Conservation (phyloP, 2,329 filamentous ascomycete species). For the Colletotrichum sp. region DNA sequence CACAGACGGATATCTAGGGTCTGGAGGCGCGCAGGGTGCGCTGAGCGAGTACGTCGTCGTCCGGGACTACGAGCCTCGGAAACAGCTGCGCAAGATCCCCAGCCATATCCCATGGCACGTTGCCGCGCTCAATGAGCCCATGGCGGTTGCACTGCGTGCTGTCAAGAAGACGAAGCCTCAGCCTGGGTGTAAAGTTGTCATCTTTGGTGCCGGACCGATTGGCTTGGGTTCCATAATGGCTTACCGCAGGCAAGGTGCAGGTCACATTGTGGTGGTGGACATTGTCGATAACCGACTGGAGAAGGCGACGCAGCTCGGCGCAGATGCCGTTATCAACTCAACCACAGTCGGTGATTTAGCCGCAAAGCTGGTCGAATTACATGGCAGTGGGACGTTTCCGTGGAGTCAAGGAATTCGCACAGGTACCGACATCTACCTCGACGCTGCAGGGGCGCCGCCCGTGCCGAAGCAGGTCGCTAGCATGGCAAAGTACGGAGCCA, state of each 20-base stretch:
- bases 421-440: background rate
- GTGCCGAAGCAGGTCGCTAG: background rate
- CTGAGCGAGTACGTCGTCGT: constrained; percentile 3
- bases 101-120: background rate
- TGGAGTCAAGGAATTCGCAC: background rate
- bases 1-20: background rate
- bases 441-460: background rate
- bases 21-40: background rate
- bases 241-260: background rate
- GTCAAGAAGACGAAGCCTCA: background rate
- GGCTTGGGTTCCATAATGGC: background rate
- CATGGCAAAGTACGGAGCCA: background rate
- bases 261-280: background rate
- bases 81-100: background rate
- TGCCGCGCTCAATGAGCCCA: constrained; percentile 1
- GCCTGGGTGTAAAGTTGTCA: background rate
- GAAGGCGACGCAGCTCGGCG: background rate
- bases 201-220: background rate
- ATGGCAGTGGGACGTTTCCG: background rate
- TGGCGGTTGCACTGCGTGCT: background rate
- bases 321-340: background rate
- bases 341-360: background rate
- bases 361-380: background rate
- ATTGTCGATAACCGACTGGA: background rate
- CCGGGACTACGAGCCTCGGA: background rate